Conservation (phyloP, 495 filamentous ascomycete genomes). For the Aspergillus coremiiformis region DNA sequence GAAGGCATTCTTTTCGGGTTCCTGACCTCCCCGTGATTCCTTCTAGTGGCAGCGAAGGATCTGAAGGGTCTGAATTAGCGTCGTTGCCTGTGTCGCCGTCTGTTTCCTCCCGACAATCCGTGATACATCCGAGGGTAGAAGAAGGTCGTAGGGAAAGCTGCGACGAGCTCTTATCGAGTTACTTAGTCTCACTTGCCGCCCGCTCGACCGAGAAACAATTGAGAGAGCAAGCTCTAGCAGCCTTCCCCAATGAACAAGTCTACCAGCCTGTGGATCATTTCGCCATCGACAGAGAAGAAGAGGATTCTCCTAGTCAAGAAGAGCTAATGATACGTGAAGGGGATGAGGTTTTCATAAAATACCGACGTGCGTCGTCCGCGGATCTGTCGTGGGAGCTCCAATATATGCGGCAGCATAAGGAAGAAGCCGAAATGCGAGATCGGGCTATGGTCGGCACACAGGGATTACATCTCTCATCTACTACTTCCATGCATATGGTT, state of each 20-base stretch:
- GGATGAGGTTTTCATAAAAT: conserved; percentile 23
- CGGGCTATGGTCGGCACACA: conserved; percentile 18
- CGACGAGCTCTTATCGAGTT: conserved; percentile 64
- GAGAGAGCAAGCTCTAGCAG: conserved; percentile 60
- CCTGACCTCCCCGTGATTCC: conserved; percentile 46
- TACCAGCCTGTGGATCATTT: conserved; percentile 59
- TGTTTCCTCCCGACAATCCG: conserved; percentile 28
- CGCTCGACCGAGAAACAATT: conserved; percentile 68
- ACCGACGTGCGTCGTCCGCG: conserved; percentile 39
- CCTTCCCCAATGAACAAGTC: conserved; percentile 58
- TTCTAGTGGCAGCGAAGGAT: conserved; percentile 51
- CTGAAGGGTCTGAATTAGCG: conserved; percentile 39
- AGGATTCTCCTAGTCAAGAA: conserved; percentile 31
- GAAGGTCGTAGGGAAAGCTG: conserved; percentile 49
- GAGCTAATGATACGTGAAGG: conserved; percentile 33
- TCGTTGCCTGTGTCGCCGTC: conserved; percentile 45
- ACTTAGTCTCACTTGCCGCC: conserved; percentile 67
- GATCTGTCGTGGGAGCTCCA: conserved; percentile 46
- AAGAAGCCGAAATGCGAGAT: conserved; percentile 36
- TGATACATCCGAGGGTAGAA: conserved; percentile 32
- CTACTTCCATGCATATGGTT: conserved; percentile 7
- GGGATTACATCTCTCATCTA: conserved; percentile 15
- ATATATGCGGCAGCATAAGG: conserved; percentile 44
- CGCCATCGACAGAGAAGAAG: conserved; percentile 45
- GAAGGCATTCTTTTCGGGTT: conserved; percentile 49